These are phyloP conservation scores for Raddia guianensis DNA, from an alignment of 176 grass and related monocot species.

Conservation along the genomic window DNA sequence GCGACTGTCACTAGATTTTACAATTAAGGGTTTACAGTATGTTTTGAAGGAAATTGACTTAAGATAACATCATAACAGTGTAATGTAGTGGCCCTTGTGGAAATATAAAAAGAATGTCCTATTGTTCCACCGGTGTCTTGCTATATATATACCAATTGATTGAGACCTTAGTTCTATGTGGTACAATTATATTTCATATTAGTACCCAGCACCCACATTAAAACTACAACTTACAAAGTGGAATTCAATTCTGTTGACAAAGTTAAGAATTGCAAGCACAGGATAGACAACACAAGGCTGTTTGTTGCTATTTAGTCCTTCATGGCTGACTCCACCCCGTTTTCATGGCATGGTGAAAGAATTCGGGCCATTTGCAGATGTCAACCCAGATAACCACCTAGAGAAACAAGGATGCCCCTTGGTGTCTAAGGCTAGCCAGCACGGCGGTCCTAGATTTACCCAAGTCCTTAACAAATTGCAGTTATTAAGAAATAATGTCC, in stretches of 20 bases:
- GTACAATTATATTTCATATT: constrained; percentile 18
- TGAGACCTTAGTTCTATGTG: neutral
- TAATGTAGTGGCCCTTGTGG: neutral
- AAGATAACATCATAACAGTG: constrained; percentile 2
- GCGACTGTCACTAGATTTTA: neutral
- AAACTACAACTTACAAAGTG: constrained; percentile 3
- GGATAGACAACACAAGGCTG: neutral
- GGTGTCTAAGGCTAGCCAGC: constrained; percentile 7
- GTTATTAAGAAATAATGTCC: constrained; percentile 1
- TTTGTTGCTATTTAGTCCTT: neutral
- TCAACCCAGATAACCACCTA: neutral
- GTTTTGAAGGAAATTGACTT: neutral
- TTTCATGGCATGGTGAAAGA: constrained; percentile 12
- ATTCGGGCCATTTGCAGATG: neutral
- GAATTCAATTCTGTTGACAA: neutral
- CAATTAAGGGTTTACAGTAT: neutral
- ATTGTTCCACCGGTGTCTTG: neutral
- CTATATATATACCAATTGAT: neutral
- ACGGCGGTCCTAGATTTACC: neutral
- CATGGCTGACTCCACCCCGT: constrained; percentile 1
- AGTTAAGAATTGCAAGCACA: neutral
- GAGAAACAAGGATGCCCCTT: constrained; percentile 7
- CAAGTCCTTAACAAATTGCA: neutral
- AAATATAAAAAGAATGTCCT: neutral
- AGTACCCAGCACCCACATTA: neutral